Percentiles rank a stretch among this genome's conserved stretches.
Evolutionary conservation across 2,329 filamentous ascomycete genomes (phyloP).

Genomic region (Calonectria multiphialidica): DNA sequence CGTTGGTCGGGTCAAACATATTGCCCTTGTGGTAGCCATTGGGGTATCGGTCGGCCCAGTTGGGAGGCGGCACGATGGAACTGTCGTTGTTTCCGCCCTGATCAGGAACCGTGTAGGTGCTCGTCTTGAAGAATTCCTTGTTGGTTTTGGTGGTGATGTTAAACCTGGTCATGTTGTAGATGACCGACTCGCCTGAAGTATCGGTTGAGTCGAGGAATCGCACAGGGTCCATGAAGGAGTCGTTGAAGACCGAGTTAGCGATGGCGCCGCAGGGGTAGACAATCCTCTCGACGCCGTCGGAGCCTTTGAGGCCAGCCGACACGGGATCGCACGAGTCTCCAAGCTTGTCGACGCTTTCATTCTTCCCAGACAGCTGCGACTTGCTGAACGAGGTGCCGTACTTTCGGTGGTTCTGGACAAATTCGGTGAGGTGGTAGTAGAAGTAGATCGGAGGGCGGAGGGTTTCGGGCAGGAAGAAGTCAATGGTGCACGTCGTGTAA

Average conservation of each 20-base stretch:
- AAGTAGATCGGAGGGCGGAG: background rate
- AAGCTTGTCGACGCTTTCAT: background rate
- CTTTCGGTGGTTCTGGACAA: conserved; percentile 1
- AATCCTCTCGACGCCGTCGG: background rate
- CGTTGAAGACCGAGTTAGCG: conserved; percentile 5
- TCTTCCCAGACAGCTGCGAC: background rate
- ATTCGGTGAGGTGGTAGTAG: conserved; percentile 1
- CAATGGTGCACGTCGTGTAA: background rate
- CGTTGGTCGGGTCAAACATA: background rate
- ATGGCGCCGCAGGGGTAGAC: conserved; percentile 2
- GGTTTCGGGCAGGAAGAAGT: background rate
- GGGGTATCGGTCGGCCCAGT: background rate
- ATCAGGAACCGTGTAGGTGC: background rate
- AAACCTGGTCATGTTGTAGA: background rate
- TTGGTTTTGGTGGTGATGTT: background rate
- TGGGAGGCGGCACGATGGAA: background rate
- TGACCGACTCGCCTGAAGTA: background rate
- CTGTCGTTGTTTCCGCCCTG: background rate
- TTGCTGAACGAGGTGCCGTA: background rate
- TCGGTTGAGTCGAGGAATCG: background rate
- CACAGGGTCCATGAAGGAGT: background rate
- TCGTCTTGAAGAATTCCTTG: background rate
- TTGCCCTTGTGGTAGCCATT: background rate
- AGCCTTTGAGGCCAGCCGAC: background rate
- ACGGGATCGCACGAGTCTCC: background rate